These are phyloP conservation scores for Sphaerulina vaccinii DNA, from an alignment of 2,329 filamentous ascomycete species.

Conservation along the genomic window DNA sequence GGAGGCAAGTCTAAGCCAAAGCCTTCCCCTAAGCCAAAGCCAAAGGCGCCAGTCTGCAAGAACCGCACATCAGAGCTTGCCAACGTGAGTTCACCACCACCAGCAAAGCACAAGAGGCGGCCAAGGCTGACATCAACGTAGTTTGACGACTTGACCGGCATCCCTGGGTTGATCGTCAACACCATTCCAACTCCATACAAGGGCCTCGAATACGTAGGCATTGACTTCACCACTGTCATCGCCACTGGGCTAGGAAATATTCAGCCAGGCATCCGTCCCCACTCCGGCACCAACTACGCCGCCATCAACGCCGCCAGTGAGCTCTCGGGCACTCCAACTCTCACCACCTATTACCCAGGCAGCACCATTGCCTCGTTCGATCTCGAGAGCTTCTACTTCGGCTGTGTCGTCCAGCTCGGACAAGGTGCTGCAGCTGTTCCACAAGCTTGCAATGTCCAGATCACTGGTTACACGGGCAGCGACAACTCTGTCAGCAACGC, in stretches of 20 bases:
- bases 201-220: slow-evolving; percentile 1
- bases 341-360: slow-evolving; percentile 3
- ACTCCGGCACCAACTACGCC: slow-evolving; percentile 5
- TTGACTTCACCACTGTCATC: slow-evolving; percentile 8
- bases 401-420: background rate
- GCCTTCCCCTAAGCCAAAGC: background rate
- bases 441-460: background rate
- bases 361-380: slow-evolving; percentile 1
- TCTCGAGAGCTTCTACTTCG: slow-evolving; percentile 15
- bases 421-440: slow-evolving; percentile 2
- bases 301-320: background rate
- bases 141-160: slow-evolving; percentile 2
- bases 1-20: background rate
- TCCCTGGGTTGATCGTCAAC: slow-evolving; percentile 4
- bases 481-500: slow-evolving; percentile 12
- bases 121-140: no score
- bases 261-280: slow-evolving; percentile 2
- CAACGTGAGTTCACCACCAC: background rate
- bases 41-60: background rate
- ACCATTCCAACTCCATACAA: slow-evolving; percentile 2
- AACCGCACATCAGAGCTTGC: background rate
- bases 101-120: background rate
- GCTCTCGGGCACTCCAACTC: background rate
- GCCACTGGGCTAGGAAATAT: background rate
- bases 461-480: slow-evolving; percentile 13